Conservation (phyloP, 306 rosid genomes). For the Clitoria ternatea region DNA sequence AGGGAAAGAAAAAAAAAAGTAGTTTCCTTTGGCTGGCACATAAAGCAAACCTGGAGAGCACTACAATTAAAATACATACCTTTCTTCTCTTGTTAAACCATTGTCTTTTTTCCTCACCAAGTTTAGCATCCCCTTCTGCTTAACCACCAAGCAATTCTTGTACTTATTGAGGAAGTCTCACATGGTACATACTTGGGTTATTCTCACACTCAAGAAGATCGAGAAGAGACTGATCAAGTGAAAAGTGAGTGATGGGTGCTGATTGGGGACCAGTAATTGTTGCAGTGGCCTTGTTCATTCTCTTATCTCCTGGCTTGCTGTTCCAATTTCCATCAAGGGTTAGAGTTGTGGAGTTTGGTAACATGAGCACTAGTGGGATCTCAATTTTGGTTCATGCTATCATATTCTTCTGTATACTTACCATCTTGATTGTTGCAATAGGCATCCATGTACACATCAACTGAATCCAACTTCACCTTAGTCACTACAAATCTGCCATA, state of each 20-base stretch:
- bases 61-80: constrained; percentile 65
- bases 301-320: constrained; percentile 84
- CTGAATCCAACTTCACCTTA: constrained; percentile 15
- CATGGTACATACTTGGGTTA: constrained; percentile 6
- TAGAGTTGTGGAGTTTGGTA: constrained; percentile 85
- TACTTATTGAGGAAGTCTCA: constrained; percentile 28
- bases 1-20: constrained; percentile 8
- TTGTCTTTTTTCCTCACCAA: constrained; percentile 52
- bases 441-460: constrained; percentile 84
- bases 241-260: constrained; percentile 45
- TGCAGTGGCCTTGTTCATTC: constrained; percentile 75
- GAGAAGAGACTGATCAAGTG: background rate
- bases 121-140: constrained; percentile 78
- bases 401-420: constrained; percentile 72
- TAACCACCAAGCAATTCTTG: constrained; percentile 63
- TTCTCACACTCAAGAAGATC: background rate
- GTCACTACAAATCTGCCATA: background rate
- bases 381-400: constrained; percentile 89
- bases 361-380: constrained; percentile 93
- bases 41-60: constrained; percentile 57
- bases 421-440: constrained; percentile 72
- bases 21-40: constrained; percentile 24
- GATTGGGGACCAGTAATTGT: constrained; percentile 95
- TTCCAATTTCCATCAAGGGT: constrained; percentile 78
- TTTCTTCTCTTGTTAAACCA: constrained; percentile 54